A percentile compares a stretch with the other conserved stretches of the same genome.
These are phyloP conservation scores for Plasmodium vivax DNA, from an alignment of 169 alveolate genomes.

Conservation along the genomic window DNA sequence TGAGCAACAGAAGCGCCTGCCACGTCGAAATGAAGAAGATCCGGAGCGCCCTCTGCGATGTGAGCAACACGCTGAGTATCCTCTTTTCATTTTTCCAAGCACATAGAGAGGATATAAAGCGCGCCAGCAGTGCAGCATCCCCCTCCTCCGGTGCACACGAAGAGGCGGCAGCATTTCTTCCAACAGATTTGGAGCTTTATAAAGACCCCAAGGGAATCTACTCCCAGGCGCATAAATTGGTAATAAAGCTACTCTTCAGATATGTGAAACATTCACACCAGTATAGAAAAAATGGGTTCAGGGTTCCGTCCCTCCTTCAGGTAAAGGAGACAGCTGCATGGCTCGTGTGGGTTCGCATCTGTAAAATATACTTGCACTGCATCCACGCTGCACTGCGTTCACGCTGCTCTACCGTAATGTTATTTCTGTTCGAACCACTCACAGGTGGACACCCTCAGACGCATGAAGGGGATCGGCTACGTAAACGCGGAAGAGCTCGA, in stretches of 20 bases:
- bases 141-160: not conserved
- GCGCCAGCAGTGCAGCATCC: not conserved
- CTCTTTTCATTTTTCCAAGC: constrained; percentile 19
- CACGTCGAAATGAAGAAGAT: constrained; percentile 35
- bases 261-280: constrained; percentile 17
- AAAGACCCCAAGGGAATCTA: constrained; percentile 36
- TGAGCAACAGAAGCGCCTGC: constrained; percentile 62
- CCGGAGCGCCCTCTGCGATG: constrained; percentile 46
- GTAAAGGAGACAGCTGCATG: not conserved
- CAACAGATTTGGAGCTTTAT: constrained; percentile 23
- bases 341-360: no score
- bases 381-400: not conserved
- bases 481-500: constrained; percentile 19
- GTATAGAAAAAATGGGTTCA: constrained; percentile 8
- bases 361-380: not conserved
- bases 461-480: constrained; percentile 34
- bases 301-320: constrained; percentile 11
- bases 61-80: constrained; percentile 5
- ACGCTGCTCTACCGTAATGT: not conserved
- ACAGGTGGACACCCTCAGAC: constrained; percentile 12
- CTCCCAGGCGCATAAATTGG: constrained; percentile 29
- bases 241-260: constrained; percentile 40
- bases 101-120: constrained; percentile 25
- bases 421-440: not conserved
- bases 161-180: not conserved